Base-by-base conservation (phyloP, 495 filamentous ascomycete species). In the Xylaria castorea region DNA sequence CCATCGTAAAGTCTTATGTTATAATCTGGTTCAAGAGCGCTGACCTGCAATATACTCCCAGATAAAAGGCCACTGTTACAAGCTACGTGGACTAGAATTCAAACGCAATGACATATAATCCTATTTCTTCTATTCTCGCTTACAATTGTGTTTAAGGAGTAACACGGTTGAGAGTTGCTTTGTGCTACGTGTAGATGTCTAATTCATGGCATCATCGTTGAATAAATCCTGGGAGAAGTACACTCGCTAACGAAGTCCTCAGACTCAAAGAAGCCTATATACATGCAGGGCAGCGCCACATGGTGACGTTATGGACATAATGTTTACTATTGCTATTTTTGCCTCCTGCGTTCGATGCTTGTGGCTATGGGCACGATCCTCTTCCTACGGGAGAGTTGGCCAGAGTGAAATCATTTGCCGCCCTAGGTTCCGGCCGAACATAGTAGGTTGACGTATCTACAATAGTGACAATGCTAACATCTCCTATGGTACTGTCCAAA, bases 321-420 rank as follows among this genome's bases (percentile, higher is more conserved):
- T 36, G 34, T 36, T 36, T 6, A 2, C 34, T 36, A 6, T 36
- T 36, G 34, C 34, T 36, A 36, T 42, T 42, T 42, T 42, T 42
- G 8, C 38, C 38, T 42, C 3, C 8, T 42, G 38, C 11, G 38
- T 42, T 42, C 38, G 38, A 42, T 42, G 11, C 7, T 42, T 42
- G 6, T 8, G 38, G 38, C 8, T 42, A 42, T 36, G 2, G 6
- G 2, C 34, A 36, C 34, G 34, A 36, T 6, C 34, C 34, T 85
- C 88, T 73, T 91, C 89, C 89, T 89, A 91, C 1, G 77, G 70
- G 50, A 81, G 81, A 8, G 86, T 88, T 71, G 11, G 81, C 83
- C 30, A 91, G 61, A 0, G 70, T 79, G 50, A 91, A 86, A 0
- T 78, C 77, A 73, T 87, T 88, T 50, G 75, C 70, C 44, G 89